A percentile compares a stretch with the other conserved stretches of the same genome.
Conservation (phyloP, 2,329 filamentous ascomycete species). For the Nemania sp. region DNA sequence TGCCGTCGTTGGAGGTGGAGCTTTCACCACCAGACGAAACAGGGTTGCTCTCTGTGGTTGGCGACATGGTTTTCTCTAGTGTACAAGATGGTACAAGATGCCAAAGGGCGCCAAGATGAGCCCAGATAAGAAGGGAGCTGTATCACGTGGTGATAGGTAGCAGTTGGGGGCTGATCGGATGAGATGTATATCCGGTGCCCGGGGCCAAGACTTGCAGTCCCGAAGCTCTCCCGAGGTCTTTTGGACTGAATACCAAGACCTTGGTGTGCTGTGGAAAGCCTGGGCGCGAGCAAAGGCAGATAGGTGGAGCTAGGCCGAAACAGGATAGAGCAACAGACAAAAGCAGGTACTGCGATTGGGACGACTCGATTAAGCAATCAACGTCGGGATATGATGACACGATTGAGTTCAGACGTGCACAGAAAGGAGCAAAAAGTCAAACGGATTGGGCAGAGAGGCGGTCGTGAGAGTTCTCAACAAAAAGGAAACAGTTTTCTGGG, state of each 20-base stretch:
- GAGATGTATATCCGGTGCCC: conserved; percentile 6
- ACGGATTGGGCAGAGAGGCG: conserved; percentile 9
- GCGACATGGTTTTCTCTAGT: conserved; percentile 32
- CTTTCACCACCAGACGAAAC: conserved; percentile 40
- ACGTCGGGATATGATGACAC: conserved; percentile 2
- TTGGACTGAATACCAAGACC: conserved; percentile 16
- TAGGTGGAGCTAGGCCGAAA: conserved; percentile 16
- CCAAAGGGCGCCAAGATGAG: too few species aligned
- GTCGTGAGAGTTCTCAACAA: conserved; percentile 13
- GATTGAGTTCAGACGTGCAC: background rate
- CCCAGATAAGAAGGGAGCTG: background rate
- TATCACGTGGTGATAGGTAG: conserved; percentile 16
- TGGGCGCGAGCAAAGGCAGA: conserved; percentile 6
- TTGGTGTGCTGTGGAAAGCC: conserved; percentile 9
- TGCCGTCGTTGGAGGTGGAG: conserved; percentile 54
- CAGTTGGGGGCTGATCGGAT: background rate
- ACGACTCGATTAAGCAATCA: conserved; percentile 11
- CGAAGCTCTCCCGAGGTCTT: conserved; percentile 14
- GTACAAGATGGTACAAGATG: too few species aligned
- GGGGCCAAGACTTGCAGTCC: background rate
- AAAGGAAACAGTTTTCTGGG: conserved; percentile 17
- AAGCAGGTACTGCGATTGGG: conserved; percentile 6
- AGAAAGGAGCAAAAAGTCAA: conserved; percentile 5
- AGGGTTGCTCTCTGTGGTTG: conserved; percentile 36
- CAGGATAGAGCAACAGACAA: conserved; percentile 6